Base-by-base conservation (phyloP, 805 yeast genomes). In the Zygosaccharomyces siamensis region DNA sequence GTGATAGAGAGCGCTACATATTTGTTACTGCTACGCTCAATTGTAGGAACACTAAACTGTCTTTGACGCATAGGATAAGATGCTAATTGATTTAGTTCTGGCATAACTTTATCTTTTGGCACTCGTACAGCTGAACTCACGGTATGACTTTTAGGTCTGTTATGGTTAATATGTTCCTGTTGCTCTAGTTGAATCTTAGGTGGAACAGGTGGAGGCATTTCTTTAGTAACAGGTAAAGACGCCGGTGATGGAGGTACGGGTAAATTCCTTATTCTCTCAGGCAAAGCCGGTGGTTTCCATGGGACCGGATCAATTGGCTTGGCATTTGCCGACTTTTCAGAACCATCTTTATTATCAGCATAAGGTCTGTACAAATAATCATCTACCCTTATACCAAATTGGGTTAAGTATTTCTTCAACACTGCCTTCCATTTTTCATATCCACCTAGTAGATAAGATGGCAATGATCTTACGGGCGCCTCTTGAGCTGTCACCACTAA, bases 1-100 rank as follows among this genome's bases (percentile, higher is more conserved):
- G 86, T 81, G 12, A 81, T 72, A 1, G 78, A 71, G 43, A 73
- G 62, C 7, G 77, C 67, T 12, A 73, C 74, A 56, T 68, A 72
- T 53, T 64, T 60, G 39, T 71, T 61, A 1, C 64, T 48, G 51
- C 68, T 71, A 32, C 64, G 59, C 48, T 71, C 73, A 39, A 70
- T 64, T 0, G 73, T 68, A 16, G 74, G 75, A 4, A 72, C 62
- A n/a, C 58, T 43, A 43, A 47, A 56, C n/a, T 43, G 44, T 30
- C 48, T 45, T 33, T 33, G 44, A 12, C 46, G 38, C n/a, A 16
- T 3, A 6, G 27, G 30, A 12, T 10, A 38, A 2, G 42, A 37
- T 30, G 51, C 53, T 12, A 50, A 51, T 7, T 33, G 46, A 20
- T 50, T 50, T 39, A 52, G 27, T 7, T 20, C 36, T 11, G 43